Base-by-base conservation (phyloP, 2,329 filamentous ascomycete genomes). In the Alternaria sp. region DNA sequence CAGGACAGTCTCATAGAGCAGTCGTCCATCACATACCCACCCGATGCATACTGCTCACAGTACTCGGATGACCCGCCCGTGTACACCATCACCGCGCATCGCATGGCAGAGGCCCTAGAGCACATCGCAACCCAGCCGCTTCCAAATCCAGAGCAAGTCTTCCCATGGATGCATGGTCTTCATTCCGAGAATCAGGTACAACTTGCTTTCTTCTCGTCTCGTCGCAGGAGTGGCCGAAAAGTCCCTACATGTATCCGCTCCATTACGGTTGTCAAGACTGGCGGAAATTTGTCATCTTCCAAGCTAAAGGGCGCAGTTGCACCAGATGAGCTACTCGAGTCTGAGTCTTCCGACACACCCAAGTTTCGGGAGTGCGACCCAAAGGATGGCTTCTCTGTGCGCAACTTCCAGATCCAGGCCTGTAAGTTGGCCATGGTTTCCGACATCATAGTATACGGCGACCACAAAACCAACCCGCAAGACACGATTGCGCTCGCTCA, bases 361-460 rank as follows among this genome's bases (percentile, higher is more conserved):
- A 83, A 88, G 23, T 97, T 99, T 72, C 80, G 93, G 60, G 91
- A 96, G 41, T 85, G 89, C 39, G 95, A 99, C 72, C 95, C 95
- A 1, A 85, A 82, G 55, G 91, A 96, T 65, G 95, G 95, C 8
- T 98, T 98, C 74, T 97, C 92, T 4, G 93, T 98, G 41, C 88
- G 95, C 44, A 98, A 98, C 76, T 99, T 99, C 73, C 94, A 98
- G 70, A 98, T 98, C 37, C 95, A 99, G 77, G 86, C 91, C 0
- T 90, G 90, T 58, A 99, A 99, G 77, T 82, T 91, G 65, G 93
- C 93, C 54, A 87, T 90, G 65, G 86, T 95, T 8, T 97, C 93
- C 0, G 95, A 99, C 75, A 92, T 99, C 63, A 85, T 99, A 39
- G 86, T 99, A 1, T 99, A 99, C 73, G 92, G 92, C 11, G 90